Percentiles rank a stretch among this genome's conserved stretches.
These are phyloP conservation scores for Trifolium repens DNA, from an alignment of 306 rosid species.

Conservation along the genomic window DNA sequence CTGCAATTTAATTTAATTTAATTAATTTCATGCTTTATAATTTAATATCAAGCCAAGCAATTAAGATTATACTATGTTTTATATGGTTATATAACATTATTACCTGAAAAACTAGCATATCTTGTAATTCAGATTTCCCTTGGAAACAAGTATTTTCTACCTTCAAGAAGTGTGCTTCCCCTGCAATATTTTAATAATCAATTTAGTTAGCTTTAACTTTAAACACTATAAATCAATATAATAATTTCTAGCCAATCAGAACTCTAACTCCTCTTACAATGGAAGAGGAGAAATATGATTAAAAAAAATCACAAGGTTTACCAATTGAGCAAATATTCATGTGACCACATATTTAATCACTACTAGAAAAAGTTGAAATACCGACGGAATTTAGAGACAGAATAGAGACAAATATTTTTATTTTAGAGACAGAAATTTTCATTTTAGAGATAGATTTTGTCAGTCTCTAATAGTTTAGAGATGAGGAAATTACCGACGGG, in stretches of 20 bases:
- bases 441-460: too few relatives aligned
- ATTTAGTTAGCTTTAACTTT: constrained; percentile 5
- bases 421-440: too few relatives aligned
- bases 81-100: neutral
- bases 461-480: too few relatives aligned
- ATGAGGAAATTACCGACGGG: too few relatives aligned
- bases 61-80: neutral
- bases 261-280: too few relatives aligned
- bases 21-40: neutral
- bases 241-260: neutral
- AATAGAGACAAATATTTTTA: too few relatives aligned
- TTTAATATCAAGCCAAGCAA: constrained; percentile 2
- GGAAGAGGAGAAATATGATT: too few relatives aligned
- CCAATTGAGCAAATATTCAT: too few relatives aligned
- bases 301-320: too few relatives aligned
- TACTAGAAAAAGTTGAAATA: too few relatives aligned
- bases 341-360: too few relatives aligned
- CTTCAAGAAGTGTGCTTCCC: constrained; percentile 72
- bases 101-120: constrained; percentile 72
- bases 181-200: constrained; percentile 47
- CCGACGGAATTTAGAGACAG: too few relatives aligned
- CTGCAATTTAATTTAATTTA: constrained; percentile 47
- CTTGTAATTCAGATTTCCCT: constrained; percentile 65
- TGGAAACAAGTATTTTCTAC: constrained; percentile 60
- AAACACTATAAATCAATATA: neutral